Evolutionary conservation across 1,284 basidiomycete genomes (phyloP).

Genomic region (Lignosus rhinocerotis): DNA sequence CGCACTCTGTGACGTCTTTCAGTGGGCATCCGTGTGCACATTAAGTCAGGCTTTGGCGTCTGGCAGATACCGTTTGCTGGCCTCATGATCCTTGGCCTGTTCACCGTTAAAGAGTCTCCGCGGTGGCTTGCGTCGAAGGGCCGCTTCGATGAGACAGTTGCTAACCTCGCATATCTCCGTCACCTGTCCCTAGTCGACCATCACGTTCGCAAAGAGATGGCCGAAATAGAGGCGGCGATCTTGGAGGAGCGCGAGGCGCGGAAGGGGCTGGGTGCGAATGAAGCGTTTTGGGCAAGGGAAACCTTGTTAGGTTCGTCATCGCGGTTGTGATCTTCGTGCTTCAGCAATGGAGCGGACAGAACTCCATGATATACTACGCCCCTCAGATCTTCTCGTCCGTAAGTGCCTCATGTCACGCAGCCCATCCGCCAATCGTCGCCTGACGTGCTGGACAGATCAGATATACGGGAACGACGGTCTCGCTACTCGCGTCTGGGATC

Average conservation of each 20-base stretch:
- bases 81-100: constrained; percentile 73
- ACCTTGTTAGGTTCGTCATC: constrained; percentile 69
- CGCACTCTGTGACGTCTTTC: background rate
- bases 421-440: background rate
- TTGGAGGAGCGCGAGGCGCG: constrained; percentile 61
- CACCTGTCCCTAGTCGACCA: constrained; percentile 48
- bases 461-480: constrained; percentile 56
- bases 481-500: constrained; percentile 78
- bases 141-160: constrained; percentile 33
- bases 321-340: constrained; percentile 61
- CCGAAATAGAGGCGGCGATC: constrained; percentile 67
- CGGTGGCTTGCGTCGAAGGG: constrained; percentile 38
- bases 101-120: constrained; percentile 63
- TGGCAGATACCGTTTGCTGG: constrained; percentile 81
- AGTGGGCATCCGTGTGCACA: constrained; percentile 65
- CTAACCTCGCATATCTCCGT: constrained; percentile 58
- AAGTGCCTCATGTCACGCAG: constrained; percentile 22
- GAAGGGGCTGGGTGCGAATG: constrained; percentile 51
- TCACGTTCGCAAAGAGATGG: constrained; percentile 53
- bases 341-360: constrained; percentile 68
- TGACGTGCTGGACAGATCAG: constrained; percentile 50
- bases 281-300: constrained; percentile 77
- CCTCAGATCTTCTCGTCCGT: constrained; percentile 73
- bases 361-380: constrained; percentile 74
- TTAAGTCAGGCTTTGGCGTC: constrained; percentile 47